These are phyloP conservation scores for Petunia axillaris DNA, from an alignment of 257 asterid genomes.

Conservation along the genomic window DNA sequence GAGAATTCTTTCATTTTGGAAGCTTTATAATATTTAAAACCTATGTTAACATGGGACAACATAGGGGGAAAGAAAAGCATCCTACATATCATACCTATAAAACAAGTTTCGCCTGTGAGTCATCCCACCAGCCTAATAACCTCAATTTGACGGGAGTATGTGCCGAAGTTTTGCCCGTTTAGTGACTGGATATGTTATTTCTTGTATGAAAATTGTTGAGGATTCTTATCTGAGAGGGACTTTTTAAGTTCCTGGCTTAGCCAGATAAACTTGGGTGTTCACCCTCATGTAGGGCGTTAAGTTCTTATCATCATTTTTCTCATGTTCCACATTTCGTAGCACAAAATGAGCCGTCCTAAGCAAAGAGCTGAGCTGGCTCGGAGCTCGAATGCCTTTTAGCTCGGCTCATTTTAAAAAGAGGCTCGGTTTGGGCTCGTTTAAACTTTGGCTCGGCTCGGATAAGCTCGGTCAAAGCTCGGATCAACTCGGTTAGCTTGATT, in stretches of 20 bases:
- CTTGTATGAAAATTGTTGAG: background rate
- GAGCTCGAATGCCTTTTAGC: too few species aligned
- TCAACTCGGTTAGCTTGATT: too few species aligned
- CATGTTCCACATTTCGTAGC: background rate
- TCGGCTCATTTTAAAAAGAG: too few species aligned
- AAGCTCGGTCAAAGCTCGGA: too few species aligned
- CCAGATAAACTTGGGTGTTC: background rate
- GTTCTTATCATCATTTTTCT: background rate
- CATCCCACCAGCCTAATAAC: background rate
- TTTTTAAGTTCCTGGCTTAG: background rate
- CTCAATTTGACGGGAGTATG: background rate
- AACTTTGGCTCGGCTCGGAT: too few species aligned
- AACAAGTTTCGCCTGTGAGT: background rate
- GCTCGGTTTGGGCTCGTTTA: too few species aligned
- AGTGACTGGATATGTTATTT: background rate
- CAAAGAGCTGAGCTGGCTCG: background rate
- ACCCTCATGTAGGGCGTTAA: background rate
- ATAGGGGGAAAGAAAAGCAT: background rate
- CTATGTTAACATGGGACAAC: background rate
- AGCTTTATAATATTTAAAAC: background rate
- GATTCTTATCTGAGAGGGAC: background rate
- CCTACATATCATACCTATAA: background rate
- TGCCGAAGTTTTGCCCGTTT: background rate
- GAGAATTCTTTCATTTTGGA: conserved; percentile 17
- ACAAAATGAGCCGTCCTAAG: background rate